Evolutionary conservation across 345 rosid species (phyloP), one percentile per base, ranked within the genome.

Genomic region (Crucihimalaya himalaica): DNA sequence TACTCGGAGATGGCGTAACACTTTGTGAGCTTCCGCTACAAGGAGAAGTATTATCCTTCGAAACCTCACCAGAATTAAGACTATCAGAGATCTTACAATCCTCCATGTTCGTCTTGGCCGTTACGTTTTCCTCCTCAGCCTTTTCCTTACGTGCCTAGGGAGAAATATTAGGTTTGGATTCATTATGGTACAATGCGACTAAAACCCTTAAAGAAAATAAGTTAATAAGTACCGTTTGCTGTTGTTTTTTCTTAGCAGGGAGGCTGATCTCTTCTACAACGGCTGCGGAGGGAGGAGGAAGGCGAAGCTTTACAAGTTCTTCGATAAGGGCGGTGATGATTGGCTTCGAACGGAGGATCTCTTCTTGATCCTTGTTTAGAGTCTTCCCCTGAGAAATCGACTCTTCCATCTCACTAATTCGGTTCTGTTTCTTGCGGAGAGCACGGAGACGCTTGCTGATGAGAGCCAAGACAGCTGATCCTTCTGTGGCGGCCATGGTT

Each of bases 391-490:
- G 97, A 43, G 93, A 65, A 43, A 86, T 45, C 35, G 96, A 63
- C 62, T 89, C 94, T 69, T 93, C 98, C 94, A 87, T 84, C 68
- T 83, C 93, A 57, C 61, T 2, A 55, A 94, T 94, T 8, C 96
- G 85, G 82, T 88, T 94, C 70, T 31, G 32, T 52, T 94, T 94
- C 85, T 94, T 91, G 40, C 91, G 92, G 48, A 86, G 93, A 59
- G 88, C 88, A 45, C 98, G 92, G 79, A 91, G 78, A 55, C 97
- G 97, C 68, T 91, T 91, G 88, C 77, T 91, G 81, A 93, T 79
- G 20, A 93, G 78, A 82, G 68, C 82, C 45, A 89, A 73, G 65
- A 93, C n/a, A n/a, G n/a, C 91, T 2, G 96, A 93, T 29, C 97
- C 90, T 18, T 93, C 97, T 5, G 81, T 1, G 53, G 75, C 82